Evolutionary conservation across 208 protist species (phyloP).

Genomic region (Endotrypanum monterogeii): DNA sequence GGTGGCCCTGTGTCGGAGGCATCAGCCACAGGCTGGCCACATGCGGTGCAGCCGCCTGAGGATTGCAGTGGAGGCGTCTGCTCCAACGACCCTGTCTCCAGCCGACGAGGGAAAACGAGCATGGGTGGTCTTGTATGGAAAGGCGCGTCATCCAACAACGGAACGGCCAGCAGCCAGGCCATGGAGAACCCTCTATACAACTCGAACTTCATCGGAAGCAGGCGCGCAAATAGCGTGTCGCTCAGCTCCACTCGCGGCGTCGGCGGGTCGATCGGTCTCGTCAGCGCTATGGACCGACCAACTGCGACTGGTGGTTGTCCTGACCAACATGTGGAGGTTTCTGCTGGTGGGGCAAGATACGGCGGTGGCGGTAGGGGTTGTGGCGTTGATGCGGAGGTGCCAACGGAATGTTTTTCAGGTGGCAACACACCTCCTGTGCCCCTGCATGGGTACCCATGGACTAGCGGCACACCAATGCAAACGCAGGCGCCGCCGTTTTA

Average conservation of each 20-base stretch:
- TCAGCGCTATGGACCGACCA: neutral
- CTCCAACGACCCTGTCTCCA: neutral
- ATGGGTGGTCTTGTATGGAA: constrained; percentile 9
- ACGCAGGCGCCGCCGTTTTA: too few species aligned
- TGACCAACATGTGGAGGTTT: neutral
- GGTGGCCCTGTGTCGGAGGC: neutral
- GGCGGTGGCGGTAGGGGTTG: too few species aligned
- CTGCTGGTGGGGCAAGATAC: too few species aligned
- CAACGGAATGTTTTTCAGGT: neutral
- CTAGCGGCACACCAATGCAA: neutral
- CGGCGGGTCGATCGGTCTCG: constrained; percentile 3
- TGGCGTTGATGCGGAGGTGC: neutral
- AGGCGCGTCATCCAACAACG: neutral
- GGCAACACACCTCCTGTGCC: neutral
- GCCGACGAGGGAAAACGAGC: constrained; percentile 22
- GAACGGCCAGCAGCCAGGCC: constrained; percentile 1
- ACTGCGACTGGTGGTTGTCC: neutral
- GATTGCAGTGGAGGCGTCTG: neutral
- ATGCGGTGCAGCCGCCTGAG: neutral
- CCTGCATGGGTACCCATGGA: neutral
- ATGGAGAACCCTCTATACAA: constrained; percentile 6
- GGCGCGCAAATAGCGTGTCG: constrained; percentile 2
- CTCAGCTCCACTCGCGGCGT: constrained; percentile 12
- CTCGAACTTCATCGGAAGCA: neutral
- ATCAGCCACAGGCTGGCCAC: neutral